Percentiles rank a stretch among this genome's conserved stretches.
Evolutionary conservation across 2,329 filamentous ascomycete genomes (phyloP).

Genomic region (Sporothrix pseudoabietina): DNA sequence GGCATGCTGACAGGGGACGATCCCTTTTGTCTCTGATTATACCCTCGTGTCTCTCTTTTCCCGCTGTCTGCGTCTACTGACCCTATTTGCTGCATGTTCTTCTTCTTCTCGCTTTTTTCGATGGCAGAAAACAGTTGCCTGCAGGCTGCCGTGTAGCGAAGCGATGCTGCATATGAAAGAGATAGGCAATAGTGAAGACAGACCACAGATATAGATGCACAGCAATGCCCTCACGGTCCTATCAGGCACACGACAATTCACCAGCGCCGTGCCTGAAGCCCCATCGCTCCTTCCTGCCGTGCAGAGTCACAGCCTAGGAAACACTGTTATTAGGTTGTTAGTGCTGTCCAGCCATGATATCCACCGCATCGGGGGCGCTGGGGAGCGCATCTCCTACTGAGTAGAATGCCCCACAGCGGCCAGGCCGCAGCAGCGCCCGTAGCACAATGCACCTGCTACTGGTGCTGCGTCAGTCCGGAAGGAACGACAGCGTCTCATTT

Average conservation of each 20-base stretch:
- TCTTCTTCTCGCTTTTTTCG: background rate
- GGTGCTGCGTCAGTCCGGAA: slow-evolving; percentile 27
- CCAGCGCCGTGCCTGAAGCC: background rate
- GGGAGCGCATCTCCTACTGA: background rate
- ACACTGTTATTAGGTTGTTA: background rate
- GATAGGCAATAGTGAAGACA: background rate
- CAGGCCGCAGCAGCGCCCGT: slow-evolving; percentile 19
- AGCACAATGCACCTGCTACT: slow-evolving; percentile 22
- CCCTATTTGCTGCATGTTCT: background rate
- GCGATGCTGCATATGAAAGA: background rate
- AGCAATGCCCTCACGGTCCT: slow-evolving; percentile 6
- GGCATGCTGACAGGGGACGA: background rate
- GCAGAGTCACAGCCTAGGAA: slow-evolving; percentile 12
- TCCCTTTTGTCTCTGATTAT: slow-evolving; percentile 10
- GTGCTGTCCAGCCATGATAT: slow-evolving; percentile 1
- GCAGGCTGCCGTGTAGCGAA: slow-evolving; percentile 24
- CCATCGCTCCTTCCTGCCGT: background rate
- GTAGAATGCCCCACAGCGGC: slow-evolving; percentile 3
- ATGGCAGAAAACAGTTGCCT: background rate
- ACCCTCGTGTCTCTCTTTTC: slow-evolving; percentile 2
- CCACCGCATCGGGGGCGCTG: background rate
- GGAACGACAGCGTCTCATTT: slow-evolving; percentile 20
- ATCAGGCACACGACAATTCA: slow-evolving; percentile 17
- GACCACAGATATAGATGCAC: background rate
- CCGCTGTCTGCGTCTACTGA: background rate